Conservation (phyloP, 441 rosid species). For the Eutrema salsugineum region DNA sequence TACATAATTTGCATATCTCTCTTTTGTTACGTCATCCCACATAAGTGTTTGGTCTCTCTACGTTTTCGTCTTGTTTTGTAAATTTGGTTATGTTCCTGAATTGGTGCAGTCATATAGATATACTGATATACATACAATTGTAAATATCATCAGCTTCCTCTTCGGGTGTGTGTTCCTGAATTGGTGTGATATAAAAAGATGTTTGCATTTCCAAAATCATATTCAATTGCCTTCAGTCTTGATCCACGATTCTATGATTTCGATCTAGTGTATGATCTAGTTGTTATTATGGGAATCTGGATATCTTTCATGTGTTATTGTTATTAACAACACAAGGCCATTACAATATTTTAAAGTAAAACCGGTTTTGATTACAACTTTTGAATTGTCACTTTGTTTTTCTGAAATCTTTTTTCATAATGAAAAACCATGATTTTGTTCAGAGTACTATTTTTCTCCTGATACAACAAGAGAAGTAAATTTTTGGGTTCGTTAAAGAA, state of each 20-base stretch:
- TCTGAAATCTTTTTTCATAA: neutral
- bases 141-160: slow-evolving; percentile 9
- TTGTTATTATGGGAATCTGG: neutral
- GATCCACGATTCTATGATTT: neutral
- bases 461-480: neutral
- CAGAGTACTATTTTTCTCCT: neutral
- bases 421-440: neutral
- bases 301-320: neutral
- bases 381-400: neutral
- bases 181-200: neutral
- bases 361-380: neutral
- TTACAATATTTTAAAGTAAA: neutral
- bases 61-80: neutral
- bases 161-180: slow-evolving; percentile 6
- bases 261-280: neutral
- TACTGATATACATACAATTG: neutral
- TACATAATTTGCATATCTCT: neutral
- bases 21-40: neutral
- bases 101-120: slow-evolving; percentile 1
- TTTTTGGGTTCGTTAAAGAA: neutral
- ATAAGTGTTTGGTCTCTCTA: neutral
- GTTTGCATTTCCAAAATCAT: neutral
- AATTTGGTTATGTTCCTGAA: neutral
- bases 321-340: neutral
- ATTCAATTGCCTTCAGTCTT: neutral